Evolutionary conservation across 106 monocot genomes (phyloP).

Genomic region (Allium cepa): DNA sequence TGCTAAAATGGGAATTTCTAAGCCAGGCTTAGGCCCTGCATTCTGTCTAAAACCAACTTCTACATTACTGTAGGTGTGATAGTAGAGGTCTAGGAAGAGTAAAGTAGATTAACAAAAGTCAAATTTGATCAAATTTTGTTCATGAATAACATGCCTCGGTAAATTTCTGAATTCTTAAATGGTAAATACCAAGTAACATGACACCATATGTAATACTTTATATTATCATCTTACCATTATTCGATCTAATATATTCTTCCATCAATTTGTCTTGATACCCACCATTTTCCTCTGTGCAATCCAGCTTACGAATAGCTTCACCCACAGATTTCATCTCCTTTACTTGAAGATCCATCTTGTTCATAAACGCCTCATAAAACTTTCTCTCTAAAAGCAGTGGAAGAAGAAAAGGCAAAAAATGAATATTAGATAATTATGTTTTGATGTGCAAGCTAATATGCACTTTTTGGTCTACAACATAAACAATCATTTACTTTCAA

Average conservation of each 20-base stretch:
- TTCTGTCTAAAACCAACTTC: too few relatives aligned
- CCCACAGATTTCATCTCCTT: slow-evolving; percentile 89
- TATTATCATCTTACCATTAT: slow-evolving; percentile 56
- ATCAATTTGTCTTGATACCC: slow-evolving; percentile 27
- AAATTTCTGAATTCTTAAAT: too few relatives aligned
- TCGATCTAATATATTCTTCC: slow-evolving; percentile 28
- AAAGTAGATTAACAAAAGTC: too few relatives aligned
- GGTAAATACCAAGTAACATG: not conserved
- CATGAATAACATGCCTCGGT: too few relatives aligned
- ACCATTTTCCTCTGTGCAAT: slow-evolving; percentile 29
- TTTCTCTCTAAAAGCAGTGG: slow-evolving; percentile 42
- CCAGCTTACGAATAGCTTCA: slow-evolving; percentile 54
- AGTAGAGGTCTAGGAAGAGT: too few relatives aligned
- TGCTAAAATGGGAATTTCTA: too few relatives aligned
- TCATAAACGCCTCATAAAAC: slow-evolving; percentile 64
- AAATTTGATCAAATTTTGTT: too few relatives aligned
- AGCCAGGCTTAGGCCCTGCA: too few relatives aligned
- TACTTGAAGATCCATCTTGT: slow-evolving; percentile 66
- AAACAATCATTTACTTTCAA: too few relatives aligned
- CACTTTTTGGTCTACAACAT: too few relatives aligned
- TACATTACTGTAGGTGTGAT: too few relatives aligned
- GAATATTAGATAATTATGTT: not conserved
- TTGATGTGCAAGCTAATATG: too few relatives aligned
- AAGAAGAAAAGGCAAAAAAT: not conserved
- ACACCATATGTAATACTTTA: not conserved